Evolutionary conservation across 2,329 filamentous ascomycete genomes (phyloP).

Genomic region (Magnaporthiopsis incrustans): DNA sequence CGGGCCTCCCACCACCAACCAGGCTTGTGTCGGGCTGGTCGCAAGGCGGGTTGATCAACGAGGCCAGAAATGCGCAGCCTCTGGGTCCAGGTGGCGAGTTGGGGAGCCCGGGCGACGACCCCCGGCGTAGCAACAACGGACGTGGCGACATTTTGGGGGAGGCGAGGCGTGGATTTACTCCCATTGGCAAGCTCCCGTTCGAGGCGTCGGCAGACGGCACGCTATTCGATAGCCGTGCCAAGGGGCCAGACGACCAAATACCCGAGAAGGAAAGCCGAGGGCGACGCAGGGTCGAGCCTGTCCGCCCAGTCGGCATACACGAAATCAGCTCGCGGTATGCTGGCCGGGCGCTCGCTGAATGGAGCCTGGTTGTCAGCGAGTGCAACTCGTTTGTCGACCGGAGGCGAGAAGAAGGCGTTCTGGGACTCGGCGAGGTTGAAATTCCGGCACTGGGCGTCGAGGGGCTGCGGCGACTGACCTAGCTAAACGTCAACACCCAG

Average conservation of each 20-base stretch:
- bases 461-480: constrained; percentile 33
- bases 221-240: too few species aligned
- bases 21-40: constrained; percentile 39
- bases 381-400: constrained; percentile 77
- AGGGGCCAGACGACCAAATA: not conserved
- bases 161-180: not conserved
- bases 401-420: constrained; percentile 64
- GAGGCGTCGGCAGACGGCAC: not conserved
- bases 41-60: constrained; percentile 38
- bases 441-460: constrained; percentile 58
- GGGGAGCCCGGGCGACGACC: constrained; percentile 9
- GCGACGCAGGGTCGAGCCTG: constrained; percentile 27
- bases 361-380: constrained; percentile 66
- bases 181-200: constrained; percentile 1
- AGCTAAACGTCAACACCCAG: not conserved
- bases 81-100: constrained; percentile 7
- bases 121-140: constrained; percentile 2
- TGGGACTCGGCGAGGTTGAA: constrained; percentile 59
- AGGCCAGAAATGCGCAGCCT: constrained; percentile 40
- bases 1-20: constrained; percentile 33
- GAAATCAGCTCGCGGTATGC: constrained; percentile 49
- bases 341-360: constrained; percentile 70
- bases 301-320: constrained; percentile 37
- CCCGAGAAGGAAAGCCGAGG: not conserved
- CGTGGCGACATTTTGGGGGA: not conserved